Evolutionary conservation across 257 asterid genomes (phyloP).

Genomic region (Vinca minor): DNA sequence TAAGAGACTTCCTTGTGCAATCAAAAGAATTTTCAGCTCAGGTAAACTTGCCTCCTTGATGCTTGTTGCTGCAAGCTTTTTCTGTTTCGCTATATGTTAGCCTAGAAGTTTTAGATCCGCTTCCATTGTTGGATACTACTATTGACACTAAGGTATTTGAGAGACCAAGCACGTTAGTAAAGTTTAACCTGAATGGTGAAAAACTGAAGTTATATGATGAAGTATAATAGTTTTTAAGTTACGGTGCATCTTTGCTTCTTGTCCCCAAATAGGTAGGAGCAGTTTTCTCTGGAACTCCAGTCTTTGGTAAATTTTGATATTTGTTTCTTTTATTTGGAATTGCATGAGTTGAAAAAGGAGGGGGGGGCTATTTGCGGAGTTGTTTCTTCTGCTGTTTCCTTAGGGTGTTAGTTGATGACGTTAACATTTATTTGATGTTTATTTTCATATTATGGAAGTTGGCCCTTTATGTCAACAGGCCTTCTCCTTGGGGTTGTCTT

Average conservation of each 20-base stretch:
- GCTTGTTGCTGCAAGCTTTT: not conserved
- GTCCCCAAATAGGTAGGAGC: too few species aligned
- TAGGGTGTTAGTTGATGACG: not conserved
- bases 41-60: constrained; percentile 28
- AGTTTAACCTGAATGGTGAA: not conserved
- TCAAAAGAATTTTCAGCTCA: constrained; percentile 97
- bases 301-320: not conserved
- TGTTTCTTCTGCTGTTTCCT: not conserved
- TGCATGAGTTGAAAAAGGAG: not conserved
- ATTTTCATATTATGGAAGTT: too few species aligned
- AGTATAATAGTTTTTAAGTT: not conserved
- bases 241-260: not conserved
- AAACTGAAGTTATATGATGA: not conserved
- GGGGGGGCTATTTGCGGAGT: too few species aligned
- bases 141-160: not conserved
- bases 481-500: too few species aligned
- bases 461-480: too few species aligned
- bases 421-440: not conserved
- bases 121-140: not conserved
- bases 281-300: too few species aligned
- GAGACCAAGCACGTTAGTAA: not conserved
- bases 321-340: not conserved
- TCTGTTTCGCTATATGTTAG: not conserved
- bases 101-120: not conserved
- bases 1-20: constrained; percentile 91